phyloP scores from a whole-genome alignment of 2,329 filamentous ascomycete genomes.

The Diplodia sapinea region DNA sequence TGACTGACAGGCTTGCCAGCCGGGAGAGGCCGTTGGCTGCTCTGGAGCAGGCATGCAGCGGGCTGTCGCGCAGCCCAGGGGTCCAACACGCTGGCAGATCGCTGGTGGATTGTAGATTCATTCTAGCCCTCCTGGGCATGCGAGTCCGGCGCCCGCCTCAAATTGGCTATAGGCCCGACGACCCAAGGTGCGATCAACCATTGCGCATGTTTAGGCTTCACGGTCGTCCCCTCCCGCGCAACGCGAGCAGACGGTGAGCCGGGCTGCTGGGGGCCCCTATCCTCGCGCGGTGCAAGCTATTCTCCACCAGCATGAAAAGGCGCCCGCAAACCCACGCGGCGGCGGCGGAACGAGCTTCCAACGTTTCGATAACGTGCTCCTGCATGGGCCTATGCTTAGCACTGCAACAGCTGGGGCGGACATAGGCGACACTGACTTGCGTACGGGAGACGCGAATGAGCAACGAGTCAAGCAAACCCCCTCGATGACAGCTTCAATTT shows the following conservation, averaged over 20 bases:
- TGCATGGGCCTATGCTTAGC: not conserved
- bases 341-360: not conserved
- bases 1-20: not conserved
- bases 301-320: conserved; percentile 8
- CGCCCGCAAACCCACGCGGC: conserved; percentile 6
- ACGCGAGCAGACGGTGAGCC: conserved; percentile 15
- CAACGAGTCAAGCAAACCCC: not conserved
- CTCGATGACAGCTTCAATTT: not conserved
- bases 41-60: not conserved
- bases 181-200: conserved; percentile 13
- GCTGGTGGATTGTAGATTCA: not conserved
- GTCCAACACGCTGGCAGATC: conserved; percentile 2
- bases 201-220: conserved; percentile 16
- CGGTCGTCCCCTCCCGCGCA: conserved; percentile 6
- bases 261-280: conserved; percentile 1
- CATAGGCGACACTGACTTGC: not conserved
- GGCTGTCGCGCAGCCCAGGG: conserved; percentile 6
- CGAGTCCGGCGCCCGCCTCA: conserved; percentile 1
- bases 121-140: not conserved
- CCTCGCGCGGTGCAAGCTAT: conserved; percentile 4
- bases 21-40: not conserved
- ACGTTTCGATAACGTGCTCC: conserved; percentile 1
- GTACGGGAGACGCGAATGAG: not conserved
- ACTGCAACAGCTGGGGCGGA: not conserved
- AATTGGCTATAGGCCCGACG: not conserved